Conservation (phyloP, 441 rosid genomes). For the Pelargonium fulgidum region DNA sequence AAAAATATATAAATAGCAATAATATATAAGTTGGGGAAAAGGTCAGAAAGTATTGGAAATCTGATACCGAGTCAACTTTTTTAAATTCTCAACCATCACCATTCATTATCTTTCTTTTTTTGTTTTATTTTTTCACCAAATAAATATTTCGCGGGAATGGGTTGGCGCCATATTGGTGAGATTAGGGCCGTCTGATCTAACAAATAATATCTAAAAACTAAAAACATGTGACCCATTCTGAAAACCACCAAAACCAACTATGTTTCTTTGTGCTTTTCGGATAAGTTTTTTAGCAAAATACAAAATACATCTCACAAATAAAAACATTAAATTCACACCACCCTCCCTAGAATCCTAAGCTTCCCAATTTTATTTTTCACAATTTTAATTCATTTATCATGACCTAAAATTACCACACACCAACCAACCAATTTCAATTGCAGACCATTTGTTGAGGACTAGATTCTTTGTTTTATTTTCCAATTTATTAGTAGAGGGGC, state of each 20-base stretch:
- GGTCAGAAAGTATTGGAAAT: neutral
- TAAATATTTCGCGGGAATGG: neutral
- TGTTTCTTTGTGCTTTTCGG: neutral
- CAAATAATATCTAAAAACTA: neutral
- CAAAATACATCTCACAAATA: neutral
- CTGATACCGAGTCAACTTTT: neutral
- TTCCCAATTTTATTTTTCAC: neutral
- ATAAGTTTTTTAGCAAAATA: neutral
- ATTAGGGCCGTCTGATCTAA: neutral
- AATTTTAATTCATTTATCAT: neutral
- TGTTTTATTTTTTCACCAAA: neutral
- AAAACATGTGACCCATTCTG: neutral
- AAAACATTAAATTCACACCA: neutral
- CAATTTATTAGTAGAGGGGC: neutral
- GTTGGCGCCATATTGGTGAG: neutral
- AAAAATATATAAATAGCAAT: no score
- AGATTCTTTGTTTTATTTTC: neutral
- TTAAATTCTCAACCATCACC: no score
- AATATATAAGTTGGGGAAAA: neutral
- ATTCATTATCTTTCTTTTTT: no score
- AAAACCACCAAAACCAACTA: neutral
- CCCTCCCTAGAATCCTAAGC: neutral
- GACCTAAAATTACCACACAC: no score
- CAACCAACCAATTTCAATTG: no score
- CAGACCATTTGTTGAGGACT: neutral